Conservation (phyloP, 441 rosid species). For the Syzygium syzygioides region DNA sequence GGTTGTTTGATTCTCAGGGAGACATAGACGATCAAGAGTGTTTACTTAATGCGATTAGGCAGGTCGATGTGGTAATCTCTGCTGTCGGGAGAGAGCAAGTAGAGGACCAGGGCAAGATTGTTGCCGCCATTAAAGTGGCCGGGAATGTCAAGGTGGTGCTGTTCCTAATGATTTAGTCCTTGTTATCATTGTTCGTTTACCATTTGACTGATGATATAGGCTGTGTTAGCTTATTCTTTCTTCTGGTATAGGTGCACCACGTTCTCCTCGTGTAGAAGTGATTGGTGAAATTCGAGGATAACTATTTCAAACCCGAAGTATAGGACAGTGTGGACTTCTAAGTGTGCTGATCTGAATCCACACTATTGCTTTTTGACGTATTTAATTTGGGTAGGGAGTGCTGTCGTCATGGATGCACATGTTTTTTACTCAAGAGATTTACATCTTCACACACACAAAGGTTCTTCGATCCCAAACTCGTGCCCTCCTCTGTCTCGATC, state of each 20-base stretch:
- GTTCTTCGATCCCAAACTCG: no score
- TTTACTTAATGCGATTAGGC: constrained; percentile 29
- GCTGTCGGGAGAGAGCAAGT: constrained; percentile 9
- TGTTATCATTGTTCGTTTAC: no score
- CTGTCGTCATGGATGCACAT: no score
- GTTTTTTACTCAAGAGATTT: no score
- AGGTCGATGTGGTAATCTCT: constrained; percentile 40
- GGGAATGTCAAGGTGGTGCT: constrained; percentile 29
- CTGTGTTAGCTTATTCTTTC: constrained; percentile 25
- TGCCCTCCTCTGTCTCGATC: no score
- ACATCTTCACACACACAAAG: no score
- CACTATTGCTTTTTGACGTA: no score
- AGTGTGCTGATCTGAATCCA: no score
- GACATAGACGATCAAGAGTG: constrained; percentile 25
- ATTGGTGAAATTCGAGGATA: not conserved
- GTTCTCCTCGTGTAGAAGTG: not conserved
- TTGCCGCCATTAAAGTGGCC: constrained; percentile 40
- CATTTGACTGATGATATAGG: not conserved
- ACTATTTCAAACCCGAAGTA: not conserved
- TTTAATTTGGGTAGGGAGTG: no score
- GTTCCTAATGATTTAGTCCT: no score
- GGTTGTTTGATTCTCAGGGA: constrained; percentile 23
- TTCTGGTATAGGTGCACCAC: not conserved
- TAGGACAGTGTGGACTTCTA: not conserved
- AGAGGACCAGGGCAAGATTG: constrained; percentile 29